Conservation (phyloP, 768 basidiomycete species). For the Podaxis mareebaensis region DNA sequence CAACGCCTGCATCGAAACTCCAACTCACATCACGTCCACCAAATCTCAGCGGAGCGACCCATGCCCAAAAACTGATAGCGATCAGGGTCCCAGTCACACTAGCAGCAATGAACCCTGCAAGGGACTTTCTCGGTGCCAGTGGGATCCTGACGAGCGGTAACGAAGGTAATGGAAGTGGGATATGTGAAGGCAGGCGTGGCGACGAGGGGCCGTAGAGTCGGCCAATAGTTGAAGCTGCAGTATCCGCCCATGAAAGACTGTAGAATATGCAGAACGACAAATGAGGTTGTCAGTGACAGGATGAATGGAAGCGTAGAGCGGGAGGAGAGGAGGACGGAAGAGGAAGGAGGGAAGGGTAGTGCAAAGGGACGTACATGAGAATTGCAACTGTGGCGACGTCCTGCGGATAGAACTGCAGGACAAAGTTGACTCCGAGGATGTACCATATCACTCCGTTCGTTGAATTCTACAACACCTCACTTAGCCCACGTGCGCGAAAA, state of each 20-base stretch:
- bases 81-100: conserved; percentile 69
- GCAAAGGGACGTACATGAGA: conserved; percentile 65
- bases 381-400: conserved; percentile 91
- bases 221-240: conserved; percentile 89
- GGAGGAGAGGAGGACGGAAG: background rate
- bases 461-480: conserved; percentile 42
- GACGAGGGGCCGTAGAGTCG: conserved; percentile 79
- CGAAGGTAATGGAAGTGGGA: conserved; percentile 30
- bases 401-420: conserved; percentile 72
- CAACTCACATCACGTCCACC: conserved; percentile 44
- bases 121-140: conserved; percentile 78
- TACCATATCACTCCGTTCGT: conserved; percentile 93
- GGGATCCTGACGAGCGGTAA: conserved; percentile 44
- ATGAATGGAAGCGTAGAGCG: background rate
- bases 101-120: conserved; percentile 84
- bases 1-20: conserved; percentile 36
- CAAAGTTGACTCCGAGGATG: conserved; percentile 81
- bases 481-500: background rate
- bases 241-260: conserved; percentile 95
- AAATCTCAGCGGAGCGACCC: conserved; percentile 49
- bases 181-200: conserved; percentile 42
- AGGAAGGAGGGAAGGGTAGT: conserved; percentile 6
- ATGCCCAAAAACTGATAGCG: conserved; percentile 71
- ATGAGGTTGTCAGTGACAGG: conserved; percentile 5
- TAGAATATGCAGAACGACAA: background rate